Percentiles rank a stretch among this genome's conserved stretches.
Conservation (phyloP, 164 flowering plant species). For the Tetrastigma voinierianum region DNA sequence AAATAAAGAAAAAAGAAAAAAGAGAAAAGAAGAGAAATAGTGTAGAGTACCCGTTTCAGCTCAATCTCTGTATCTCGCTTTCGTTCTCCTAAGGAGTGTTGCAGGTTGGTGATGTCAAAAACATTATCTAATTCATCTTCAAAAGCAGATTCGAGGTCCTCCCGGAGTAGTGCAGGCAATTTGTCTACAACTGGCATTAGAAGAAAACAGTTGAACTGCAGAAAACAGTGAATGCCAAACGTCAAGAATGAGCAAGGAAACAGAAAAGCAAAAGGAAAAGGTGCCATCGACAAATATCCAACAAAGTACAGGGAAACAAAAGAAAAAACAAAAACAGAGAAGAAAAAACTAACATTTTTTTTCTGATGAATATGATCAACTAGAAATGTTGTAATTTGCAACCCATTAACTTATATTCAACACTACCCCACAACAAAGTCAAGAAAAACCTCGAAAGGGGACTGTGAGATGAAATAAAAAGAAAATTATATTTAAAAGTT, state of each 20-base stretch:
- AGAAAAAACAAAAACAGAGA: no score
- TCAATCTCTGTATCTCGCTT: conserved; percentile 79
- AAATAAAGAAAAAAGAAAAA: not conserved
- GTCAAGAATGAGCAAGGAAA: not conserved
- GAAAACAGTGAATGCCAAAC: not conserved
- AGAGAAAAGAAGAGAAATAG: not conserved
- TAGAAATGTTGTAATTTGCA: not conserved
- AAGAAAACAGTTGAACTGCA: conserved; percentile 97
- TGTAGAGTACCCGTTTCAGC: conserved; percentile 68
- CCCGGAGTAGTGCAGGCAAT: conserved; percentile 81
- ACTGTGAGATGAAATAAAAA: no score
- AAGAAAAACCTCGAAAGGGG: no score
- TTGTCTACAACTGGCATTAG: conserved; percentile 96
- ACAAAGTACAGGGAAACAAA: no score
- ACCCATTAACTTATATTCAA: not conserved
- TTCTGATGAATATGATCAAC: not conserved
- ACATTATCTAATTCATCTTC: conserved; percentile 74
- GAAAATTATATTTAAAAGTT: no score
- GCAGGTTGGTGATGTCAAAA: conserved; percentile 72
- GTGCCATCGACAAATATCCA: not conserved
- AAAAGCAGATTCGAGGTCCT: conserved; percentile 82
- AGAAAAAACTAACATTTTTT: no score
- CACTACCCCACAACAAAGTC: not conserved
- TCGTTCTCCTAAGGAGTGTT: conserved; percentile 57
- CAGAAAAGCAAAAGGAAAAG: not conserved